These are phyloP conservation scores for Hypsizygus marmoreus DNA, from an alignment of 768 basidiomycete genomes.

Conservation along the genomic window DNA sequence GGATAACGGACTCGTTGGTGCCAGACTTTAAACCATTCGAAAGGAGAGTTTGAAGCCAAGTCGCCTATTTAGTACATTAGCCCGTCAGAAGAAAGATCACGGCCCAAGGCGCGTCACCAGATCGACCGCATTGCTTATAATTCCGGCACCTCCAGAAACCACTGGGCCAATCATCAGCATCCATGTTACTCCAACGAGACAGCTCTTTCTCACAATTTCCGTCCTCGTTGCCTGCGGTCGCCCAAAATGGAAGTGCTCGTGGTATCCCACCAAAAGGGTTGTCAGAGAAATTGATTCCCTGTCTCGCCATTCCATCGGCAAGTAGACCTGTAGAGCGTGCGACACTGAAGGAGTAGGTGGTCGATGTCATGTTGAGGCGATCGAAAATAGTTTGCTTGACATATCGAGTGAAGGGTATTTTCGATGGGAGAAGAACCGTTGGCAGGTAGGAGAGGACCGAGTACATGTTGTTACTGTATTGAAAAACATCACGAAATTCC, in stretches of 20 bases:
- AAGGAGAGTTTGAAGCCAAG: constrained; percentile 22
- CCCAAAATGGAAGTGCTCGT: constrained; percentile 21
- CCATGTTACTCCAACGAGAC: background rate
- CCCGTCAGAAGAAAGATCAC: constrained; percentile 4
- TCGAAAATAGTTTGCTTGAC: constrained; percentile 32
- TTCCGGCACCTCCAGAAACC: constrained; percentile 21
- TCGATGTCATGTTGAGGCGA: constrained; percentile 26
- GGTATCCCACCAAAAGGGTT: constrained; percentile 9
- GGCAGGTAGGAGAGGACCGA: constrained; percentile 29
- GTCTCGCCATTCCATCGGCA: constrained; percentile 27
- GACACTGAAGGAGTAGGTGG: constrained; percentile 29
- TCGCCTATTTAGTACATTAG: constrained; percentile 1
- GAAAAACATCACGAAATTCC: constrained; percentile 28
- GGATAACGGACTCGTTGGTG: constrained; percentile 17
- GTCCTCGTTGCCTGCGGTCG: constrained; percentile 20
- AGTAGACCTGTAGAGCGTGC: constrained; percentile 27
- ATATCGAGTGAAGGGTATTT: constrained; percentile 28
- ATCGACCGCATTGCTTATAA: constrained; percentile 24
- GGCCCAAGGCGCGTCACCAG: constrained; percentile 13
- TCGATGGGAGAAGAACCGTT: constrained; percentile 24
- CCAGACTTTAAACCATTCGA: constrained; percentile 14
- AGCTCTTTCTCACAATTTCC: constrained; percentile 21
- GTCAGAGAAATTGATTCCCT: constrained; percentile 14
- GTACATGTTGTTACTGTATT: constrained; percentile 34
- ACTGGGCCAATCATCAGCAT: constrained; percentile 2